Base-by-base conservation (phyloP, 257 asterid genomes). In the Fraxinus americana region DNA sequence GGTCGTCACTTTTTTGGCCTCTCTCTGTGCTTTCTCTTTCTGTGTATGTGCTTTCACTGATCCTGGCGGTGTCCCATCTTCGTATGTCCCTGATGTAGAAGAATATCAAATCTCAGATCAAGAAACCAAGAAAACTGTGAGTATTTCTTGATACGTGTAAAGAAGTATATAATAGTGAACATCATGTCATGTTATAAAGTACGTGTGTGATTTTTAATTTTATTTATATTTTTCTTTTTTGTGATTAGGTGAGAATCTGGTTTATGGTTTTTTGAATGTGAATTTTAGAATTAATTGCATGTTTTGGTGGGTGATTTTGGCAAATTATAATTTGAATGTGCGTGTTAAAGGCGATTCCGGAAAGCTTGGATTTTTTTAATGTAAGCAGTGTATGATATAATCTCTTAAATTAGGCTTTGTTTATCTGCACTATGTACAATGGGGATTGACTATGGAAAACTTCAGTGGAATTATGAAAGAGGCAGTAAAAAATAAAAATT, bases 61-160 rank as follows among this genome's bases (percentile, higher is more conserved):
- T 79, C 97, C 94, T 29, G 97, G 97, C 50, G 85, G 85, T 48
- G 90, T 91, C 69, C 94, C 94, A 68, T 77, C 94, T 23, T 83
- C 88, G 11, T 91, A 82, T 77, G 71, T 87, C 30, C 95, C 91
- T 25, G 95, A 90, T 73, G 85, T 88, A 75, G 95, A 88, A 75
- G 83, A 80, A 1, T 74, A 67, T 29, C 77, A 83, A 50, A 74
- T 74, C 75, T 19, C 80, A 41, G 87, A 84, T 86, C 88, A 84
- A 32, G 91, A 86, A 86, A 14, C 67, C 77, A 84, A 78, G 74
- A 88, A 84, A 82, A 84, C 25, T 78, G 92, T 90, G 76, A 78
- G 95, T 59, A 1, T 67, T 59, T 73, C 38, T 65, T 74, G 66
- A 43, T 65, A 7, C 67, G 67, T 16, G 67, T n/a, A 61, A 61